These are phyloP conservation scores for Fusarium odoratissimum DNA, from an alignment of 2,329 filamentous ascomycete species.

Conservation along the genomic window DNA sequence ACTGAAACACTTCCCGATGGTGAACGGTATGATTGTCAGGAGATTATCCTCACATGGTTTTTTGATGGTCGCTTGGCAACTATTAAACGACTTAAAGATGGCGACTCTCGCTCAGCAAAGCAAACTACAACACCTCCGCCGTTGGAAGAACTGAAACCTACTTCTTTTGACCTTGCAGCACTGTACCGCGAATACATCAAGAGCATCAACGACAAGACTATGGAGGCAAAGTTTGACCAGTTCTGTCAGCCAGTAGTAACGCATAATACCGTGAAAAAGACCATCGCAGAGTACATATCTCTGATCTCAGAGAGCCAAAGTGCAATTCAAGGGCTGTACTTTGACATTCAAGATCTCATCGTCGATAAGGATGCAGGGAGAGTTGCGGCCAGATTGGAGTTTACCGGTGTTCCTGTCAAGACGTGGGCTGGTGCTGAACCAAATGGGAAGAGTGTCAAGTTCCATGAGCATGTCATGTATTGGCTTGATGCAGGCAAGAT, in stretches of 20 bases:
- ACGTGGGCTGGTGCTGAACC: slow-evolving; percentile 4
- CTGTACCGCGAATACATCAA: slow-evolving; percentile 18
- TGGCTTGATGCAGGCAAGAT: slow-evolving; percentile 18
- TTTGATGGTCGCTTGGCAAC: neutral
- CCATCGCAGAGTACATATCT: slow-evolving; percentile 14
- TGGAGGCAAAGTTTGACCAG: neutral
- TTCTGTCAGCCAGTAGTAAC: slow-evolving; percentile 2
- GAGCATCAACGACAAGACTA: slow-evolving; percentile 19
- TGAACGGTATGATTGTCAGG: neutral
- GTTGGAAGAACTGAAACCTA: neutral
- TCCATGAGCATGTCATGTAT: slow-evolving; percentile 39
- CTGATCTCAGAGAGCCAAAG: slow-evolving; percentile 19
- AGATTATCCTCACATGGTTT: slow-evolving; percentile 25
- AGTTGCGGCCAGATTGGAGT: slow-evolving; percentile 21
- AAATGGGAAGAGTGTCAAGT: slow-evolving; percentile 4
- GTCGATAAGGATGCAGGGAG: neutral
- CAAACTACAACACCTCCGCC: neutral
- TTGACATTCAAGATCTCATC: slow-evolving; percentile 15
- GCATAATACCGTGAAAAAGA: slow-evolving; percentile 5
- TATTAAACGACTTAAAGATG: neutral
- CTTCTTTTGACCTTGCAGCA: neutral
- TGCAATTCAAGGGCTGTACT: neutral
- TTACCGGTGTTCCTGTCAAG: slow-evolving; percentile 13
- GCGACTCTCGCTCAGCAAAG: neutral
- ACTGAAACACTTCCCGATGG: fast-evolving